phyloP scores from a whole-genome alignment of 129 eudicot species.

The Flaveria brownii region DNA sequence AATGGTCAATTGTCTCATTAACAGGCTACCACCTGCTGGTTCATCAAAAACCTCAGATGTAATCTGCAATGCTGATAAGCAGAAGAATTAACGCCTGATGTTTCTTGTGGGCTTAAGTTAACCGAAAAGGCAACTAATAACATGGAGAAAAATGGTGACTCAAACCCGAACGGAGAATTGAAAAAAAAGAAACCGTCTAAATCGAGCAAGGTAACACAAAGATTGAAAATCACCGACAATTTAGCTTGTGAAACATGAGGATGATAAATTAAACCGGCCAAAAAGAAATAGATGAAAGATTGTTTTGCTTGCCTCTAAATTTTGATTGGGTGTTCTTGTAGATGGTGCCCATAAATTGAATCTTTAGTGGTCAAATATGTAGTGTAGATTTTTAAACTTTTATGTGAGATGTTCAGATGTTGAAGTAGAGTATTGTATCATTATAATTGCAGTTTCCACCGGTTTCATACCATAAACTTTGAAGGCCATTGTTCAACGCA shows the following conservation, averaged over 20 bases:
- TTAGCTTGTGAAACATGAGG: constrained; percentile 11
- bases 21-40: constrained; percentile 24
- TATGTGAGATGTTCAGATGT: constrained; percentile 1
- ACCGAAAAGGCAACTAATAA: not conserved
- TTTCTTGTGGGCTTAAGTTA: not conserved
- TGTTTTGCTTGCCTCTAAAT: not conserved
- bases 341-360: not conserved
- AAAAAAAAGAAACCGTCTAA: constrained; percentile 6
- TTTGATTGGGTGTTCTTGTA: constrained; percentile 21
- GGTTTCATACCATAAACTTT: too few relatives aligned
- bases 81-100: not conserved
- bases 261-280: not conserved
- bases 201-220: constrained; percentile 2
- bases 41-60: constrained; percentile 18
- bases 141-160: constrained; percentile 9
- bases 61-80: not conserved
- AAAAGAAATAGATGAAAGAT: constrained; percentile 21
- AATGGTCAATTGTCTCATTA: constrained; percentile 12
- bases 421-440: not conserved
- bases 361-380: constrained; percentile 22
- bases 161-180: constrained; percentile 6
- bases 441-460: not conserved
- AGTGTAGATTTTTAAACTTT: not conserved
- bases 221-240: not conserved
- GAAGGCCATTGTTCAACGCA: too few relatives aligned